Evolutionary conservation across 2,329 filamentous ascomycete species (phyloP).

Genomic region (Macroventuria anomochaeta): DNA sequence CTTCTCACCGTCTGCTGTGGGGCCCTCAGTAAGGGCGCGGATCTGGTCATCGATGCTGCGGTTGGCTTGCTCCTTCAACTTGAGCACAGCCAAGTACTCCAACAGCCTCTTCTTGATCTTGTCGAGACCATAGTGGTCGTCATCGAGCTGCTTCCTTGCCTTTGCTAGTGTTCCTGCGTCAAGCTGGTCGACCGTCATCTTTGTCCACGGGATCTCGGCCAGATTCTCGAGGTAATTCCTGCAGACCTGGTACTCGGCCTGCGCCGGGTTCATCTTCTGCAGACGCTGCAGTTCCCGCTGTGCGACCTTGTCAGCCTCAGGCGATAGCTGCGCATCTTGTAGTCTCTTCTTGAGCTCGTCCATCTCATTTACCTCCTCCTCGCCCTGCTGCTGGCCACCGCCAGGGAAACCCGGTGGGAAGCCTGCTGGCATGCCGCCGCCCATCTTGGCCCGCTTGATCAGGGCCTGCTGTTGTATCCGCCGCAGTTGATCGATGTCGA

Average conservation of each 20-base stretch:
- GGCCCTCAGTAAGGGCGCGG: conserved; percentile 58
- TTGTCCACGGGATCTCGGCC: conserved; percentile 91
- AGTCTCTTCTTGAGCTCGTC: conserved; percentile 91
- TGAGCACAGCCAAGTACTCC: conserved; percentile 94
- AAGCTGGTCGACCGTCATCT: conserved; percentile 82
- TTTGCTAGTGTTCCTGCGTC: conserved; percentile 77
- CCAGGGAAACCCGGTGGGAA: conserved; percentile 54
- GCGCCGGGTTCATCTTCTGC: conserved; percentile 93
- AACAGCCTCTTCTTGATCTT: conserved; percentile 96
- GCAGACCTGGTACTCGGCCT: conserved; percentile 94
- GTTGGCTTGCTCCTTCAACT: conserved; percentile 91
- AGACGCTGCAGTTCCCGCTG: conserved; percentile 86
- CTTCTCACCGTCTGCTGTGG: conserved; percentile 40
- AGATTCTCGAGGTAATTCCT: conserved; percentile 93
- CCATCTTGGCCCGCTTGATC: conserved; percentile 43
- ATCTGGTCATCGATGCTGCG: conserved; percentile 82
- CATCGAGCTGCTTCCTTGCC: conserved; percentile 88
- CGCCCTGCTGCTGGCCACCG: conserved; percentile 56
- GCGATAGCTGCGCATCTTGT: conserved; percentile 77
- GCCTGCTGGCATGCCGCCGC: conserved; percentile 43
- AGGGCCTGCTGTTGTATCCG: conserved; percentile 53
- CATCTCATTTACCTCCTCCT: conserved; percentile 86
- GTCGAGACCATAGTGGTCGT: conserved; percentile 95
- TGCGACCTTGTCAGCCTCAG: conserved; percentile 88
- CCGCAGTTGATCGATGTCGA: conserved; percentile 54